Evolutionary conservation across 2,329 filamentous ascomycete species (phyloP).

Genomic region (Fusarium subtropicale): DNA sequence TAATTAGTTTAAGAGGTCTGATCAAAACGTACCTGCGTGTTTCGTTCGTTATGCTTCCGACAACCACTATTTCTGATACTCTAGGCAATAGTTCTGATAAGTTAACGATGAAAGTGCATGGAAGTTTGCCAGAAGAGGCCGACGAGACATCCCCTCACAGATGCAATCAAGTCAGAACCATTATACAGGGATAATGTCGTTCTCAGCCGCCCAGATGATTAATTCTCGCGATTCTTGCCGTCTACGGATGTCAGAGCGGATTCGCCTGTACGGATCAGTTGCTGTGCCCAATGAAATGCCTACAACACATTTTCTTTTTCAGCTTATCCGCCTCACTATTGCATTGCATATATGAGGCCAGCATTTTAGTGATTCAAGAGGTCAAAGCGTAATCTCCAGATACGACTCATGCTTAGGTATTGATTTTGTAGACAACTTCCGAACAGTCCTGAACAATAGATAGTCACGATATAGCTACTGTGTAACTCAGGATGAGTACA

Average conservation of each 20-base stretch:
- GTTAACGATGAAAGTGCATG: rapidly evolving
- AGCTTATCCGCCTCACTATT: background rate
- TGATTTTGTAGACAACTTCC: rapidly evolving
- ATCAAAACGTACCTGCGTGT: too few species aligned
- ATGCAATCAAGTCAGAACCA: background rate
- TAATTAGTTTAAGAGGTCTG: too few species aligned
- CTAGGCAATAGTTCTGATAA: rapidly evolving
- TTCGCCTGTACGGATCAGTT: background rate
- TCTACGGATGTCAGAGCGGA: background rate
- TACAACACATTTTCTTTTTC: background rate
- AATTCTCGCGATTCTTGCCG: background rate
- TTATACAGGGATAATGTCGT: background rate
- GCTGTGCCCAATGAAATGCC: background rate
- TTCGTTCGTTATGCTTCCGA: too few species aligned
- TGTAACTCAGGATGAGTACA: rapidly evolving
- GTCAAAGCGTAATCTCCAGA: background rate
- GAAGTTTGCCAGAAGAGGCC: too few species aligned
- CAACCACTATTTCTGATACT: too few species aligned
- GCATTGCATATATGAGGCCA: background rate
- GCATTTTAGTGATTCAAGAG: background rate
- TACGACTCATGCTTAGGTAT: too few species aligned
- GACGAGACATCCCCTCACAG: too few species aligned
- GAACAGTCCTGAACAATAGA: rapidly evolving
- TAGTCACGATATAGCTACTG: too few species aligned
- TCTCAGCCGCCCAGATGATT: too few species aligned